A percentile compares a stretch with the other conserved stretches of the same genome.
Evolutionary conservation across 768 basidiomycete species (phyloP).

Genomic region (Phylloporus scabripes): DNA sequence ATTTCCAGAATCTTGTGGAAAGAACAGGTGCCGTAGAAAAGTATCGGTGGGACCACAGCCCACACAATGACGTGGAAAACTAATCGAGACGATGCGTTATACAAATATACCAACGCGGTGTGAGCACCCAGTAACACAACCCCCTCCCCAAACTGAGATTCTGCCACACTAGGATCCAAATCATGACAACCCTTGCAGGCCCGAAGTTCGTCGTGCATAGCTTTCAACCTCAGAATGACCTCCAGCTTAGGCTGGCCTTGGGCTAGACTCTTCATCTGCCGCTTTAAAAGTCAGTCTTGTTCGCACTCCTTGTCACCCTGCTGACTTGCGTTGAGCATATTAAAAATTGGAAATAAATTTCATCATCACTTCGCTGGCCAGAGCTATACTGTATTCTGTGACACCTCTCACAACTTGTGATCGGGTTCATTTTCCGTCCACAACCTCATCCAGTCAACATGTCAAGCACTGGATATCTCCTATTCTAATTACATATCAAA

Average conservation of each 20-base stretch:
- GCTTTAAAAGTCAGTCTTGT: not conserved
- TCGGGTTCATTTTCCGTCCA: not conserved
- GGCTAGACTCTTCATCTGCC: not conserved
- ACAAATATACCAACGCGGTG: constrained; percentile 40
- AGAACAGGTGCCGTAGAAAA: constrained; percentile 43
- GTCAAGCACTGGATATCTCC: not conserved
- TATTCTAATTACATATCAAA: not conserved
- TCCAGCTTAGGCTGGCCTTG: not conserved
- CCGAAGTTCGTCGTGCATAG: no score
- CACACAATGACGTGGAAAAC: constrained; percentile 48
- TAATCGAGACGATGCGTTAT: constrained; percentile 25
- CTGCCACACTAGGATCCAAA: constrained; percentile 41
- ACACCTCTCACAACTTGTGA: constrained; percentile 24
- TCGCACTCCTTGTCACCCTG: not conserved
- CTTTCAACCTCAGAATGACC: no score
- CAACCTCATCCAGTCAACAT: not conserved
- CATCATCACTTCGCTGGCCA: not conserved
- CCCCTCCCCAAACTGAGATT: constrained; percentile 42
- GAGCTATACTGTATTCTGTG: constrained; percentile 16
- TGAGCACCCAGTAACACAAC: constrained; percentile 47
- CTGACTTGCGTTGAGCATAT: not conserved
- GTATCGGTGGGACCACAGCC: constrained; percentile 52
- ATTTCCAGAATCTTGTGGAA: constrained; percentile 41
- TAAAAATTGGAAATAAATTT: not conserved
- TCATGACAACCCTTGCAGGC: no score